Percentiles rank a stretch among this genome's conserved stretches.
These are phyloP conservation scores for Alternaria dauci DNA, from an alignment of 2,329 filamentous ascomycete genomes.

Conservation along the genomic window DNA sequence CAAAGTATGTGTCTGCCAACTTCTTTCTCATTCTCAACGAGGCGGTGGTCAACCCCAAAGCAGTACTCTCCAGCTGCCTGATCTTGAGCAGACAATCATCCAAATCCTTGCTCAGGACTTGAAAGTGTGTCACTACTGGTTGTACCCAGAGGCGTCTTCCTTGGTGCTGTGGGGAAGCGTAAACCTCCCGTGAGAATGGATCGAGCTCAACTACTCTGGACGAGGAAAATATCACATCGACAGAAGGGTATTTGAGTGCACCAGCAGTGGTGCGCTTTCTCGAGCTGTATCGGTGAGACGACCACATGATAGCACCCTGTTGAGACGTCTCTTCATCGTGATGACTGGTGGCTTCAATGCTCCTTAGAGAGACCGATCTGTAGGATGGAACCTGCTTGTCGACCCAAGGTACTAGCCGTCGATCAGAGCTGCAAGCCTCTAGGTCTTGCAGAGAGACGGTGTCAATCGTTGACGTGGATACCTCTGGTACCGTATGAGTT, in stretches of 20 bases:
- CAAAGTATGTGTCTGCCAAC: rapidly evolving
- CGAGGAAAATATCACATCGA: background rate
- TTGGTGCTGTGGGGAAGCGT: background rate
- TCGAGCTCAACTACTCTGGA: background rate
- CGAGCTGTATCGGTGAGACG: background rate
- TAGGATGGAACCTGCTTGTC: background rate
- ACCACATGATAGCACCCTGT: background rate
- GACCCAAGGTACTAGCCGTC: background rate
- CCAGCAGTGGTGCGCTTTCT: background rate
- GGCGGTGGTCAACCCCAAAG: background rate
- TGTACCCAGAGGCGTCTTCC: background rate
- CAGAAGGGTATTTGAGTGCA: background rate
- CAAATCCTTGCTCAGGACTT: background rate
- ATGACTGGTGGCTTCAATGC: too few species aligned
- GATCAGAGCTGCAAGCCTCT: background rate
- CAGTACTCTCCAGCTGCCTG: background rate
- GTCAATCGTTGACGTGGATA: background rate
- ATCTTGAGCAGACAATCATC: background rate
- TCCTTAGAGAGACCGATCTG: background rate
- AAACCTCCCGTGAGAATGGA: background rate
- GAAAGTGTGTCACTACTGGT: background rate
- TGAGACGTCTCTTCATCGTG: background rate
- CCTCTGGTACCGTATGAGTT: background rate
- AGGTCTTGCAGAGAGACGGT: background rate
- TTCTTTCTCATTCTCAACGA: background rate